These are phyloP conservation scores for Clarireedia hainanense DNA, from an alignment of 2,329 filamentous ascomycete species.

Conservation along the genomic window DNA sequence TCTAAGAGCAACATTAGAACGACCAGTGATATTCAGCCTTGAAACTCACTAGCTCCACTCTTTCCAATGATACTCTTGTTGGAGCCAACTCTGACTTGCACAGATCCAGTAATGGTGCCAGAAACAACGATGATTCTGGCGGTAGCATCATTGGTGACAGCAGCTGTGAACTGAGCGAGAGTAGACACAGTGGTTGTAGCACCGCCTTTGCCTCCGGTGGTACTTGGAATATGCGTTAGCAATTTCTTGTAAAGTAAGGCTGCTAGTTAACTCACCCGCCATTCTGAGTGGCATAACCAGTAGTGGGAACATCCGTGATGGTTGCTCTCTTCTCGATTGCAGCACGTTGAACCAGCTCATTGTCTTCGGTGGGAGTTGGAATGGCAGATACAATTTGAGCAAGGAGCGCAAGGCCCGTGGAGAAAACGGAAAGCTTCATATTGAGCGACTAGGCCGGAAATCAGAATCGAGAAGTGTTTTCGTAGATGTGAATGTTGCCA, in stretches of 20 bases:
- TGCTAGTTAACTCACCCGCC: slow-evolving; percentile 15
- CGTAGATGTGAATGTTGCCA: not conserved
- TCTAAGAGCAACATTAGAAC: slow-evolving; percentile 15
- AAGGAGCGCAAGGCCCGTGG: slow-evolving; percentile 37
- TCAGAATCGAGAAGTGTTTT: no score
- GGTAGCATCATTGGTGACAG: slow-evolving; percentile 31
- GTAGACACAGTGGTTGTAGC: slow-evolving; percentile 38
- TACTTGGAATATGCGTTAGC: slow-evolving; percentile 22
- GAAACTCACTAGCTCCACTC: slow-evolving; percentile 29
- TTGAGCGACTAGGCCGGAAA: not conserved
- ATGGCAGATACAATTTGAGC: slow-evolving; percentile 32
- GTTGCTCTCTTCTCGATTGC: slow-evolving; percentile 37
- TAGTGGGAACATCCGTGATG: slow-evolving; percentile 23
- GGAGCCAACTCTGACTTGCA: slow-evolving; percentile 18
- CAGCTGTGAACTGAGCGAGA: slow-evolving; percentile 26
- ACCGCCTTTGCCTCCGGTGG: slow-evolving; percentile 40
- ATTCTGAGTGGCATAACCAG: slow-evolving; percentile 40
- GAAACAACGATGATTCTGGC: slow-evolving; percentile 37
- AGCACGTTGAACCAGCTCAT: slow-evolving; percentile 20
- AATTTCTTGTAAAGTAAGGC: not conserved
- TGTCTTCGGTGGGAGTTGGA: slow-evolving; percentile 40
- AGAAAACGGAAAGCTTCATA: slow-evolving; percentile 43
- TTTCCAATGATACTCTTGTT: slow-evolving; percentile 37
- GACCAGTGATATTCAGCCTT: not conserved
- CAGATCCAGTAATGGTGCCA: slow-evolving; percentile 27